Conservation (phyloP, 2,329 filamentous ascomycete genomes). For the Aspergillus versicolor region DNA sequence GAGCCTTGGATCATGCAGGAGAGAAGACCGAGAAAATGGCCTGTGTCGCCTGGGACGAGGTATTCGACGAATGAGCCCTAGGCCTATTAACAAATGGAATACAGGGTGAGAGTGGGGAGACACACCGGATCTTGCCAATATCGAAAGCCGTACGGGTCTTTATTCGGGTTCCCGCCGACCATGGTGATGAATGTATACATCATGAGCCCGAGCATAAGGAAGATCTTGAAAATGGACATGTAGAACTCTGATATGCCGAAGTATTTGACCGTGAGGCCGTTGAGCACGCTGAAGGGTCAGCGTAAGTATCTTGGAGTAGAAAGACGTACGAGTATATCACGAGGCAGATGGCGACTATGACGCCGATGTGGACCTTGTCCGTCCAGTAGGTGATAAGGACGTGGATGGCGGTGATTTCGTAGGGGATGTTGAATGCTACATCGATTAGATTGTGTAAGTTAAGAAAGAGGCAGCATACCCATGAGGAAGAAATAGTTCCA, state of each 20-base stretch:
- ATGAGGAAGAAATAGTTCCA: slow-evolving; percentile 30
- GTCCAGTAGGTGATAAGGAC: slow-evolving; percentile 43
- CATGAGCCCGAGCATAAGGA: slow-evolving; percentile 65
- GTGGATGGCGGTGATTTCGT: slow-evolving; percentile 44
- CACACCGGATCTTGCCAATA: slow-evolving; percentile 43
- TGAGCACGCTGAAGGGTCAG: neutral
- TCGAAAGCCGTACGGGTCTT: slow-evolving; percentile 67
- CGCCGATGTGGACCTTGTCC: slow-evolving; percentile 38
- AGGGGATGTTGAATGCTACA: slow-evolving; percentile 26
- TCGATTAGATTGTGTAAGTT: too few relatives aligned
- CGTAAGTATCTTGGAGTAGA: too few relatives aligned
- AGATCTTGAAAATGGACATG: slow-evolving; percentile 49
- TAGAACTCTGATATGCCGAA: slow-evolving; percentile 16
- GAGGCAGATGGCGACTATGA: slow-evolving; percentile 27
- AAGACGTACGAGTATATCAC: slow-evolving; percentile 35
- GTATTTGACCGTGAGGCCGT: slow-evolving; percentile 5
- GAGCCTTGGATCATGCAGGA: slow-evolving; percentile 70
- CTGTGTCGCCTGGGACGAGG: slow-evolving; percentile 60
- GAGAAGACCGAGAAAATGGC: slow-evolving; percentile 52
- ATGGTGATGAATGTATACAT: slow-evolving; percentile 75
- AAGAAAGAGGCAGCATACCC: slow-evolving; percentile 17
- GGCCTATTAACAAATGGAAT: too few relatives aligned
- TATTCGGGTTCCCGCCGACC: slow-evolving; percentile 71
- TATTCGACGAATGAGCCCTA: slow-evolving; percentile 62
- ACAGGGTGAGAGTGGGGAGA: too few relatives aligned